phyloP scores from a whole-genome alignment of 2,329 filamentous ascomycete genomes.

The Ascochyta viciae-villosae region DNA sequence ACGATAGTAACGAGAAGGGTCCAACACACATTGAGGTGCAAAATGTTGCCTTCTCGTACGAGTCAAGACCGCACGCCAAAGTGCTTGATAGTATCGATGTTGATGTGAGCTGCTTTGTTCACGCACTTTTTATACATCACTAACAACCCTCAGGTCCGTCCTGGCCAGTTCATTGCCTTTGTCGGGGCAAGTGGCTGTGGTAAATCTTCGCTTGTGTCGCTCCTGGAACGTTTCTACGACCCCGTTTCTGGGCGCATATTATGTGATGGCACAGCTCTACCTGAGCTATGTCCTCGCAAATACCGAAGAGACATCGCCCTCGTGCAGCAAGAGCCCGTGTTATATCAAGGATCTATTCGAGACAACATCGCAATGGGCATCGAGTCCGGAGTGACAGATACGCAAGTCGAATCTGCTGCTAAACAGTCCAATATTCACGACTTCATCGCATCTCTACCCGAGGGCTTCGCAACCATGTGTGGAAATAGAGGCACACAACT shows the following conservation, averaged over 20 bases:
- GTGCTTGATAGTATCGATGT: slow-evolving; percentile 85
- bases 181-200: slow-evolving; percentile 93
- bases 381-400: too few relatives aligned
- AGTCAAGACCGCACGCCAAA: slow-evolving; percentile 75
- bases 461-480: slow-evolving; percentile 60
- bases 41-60: slow-evolving; percentile 82
- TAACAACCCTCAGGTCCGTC: not conserved
- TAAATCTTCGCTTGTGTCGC: slow-evolving; percentile 89
- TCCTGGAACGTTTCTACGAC: slow-evolving; percentile 95
- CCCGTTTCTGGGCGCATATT: slow-evolving; percentile 79
- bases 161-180: slow-evolving; percentile 81
- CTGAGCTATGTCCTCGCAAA: slow-evolving; percentile 75
- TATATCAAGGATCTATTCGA: slow-evolving; percentile 90
- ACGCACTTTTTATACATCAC: not conserved
- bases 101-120: slow-evolving; percentile 44
- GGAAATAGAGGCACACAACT: slow-evolving; percentile 45
- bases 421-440: slow-evolving; percentile 30
- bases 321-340: slow-evolving; percentile 90
- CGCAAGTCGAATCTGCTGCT: too few relatives aligned
- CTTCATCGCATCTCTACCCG: slow-evolving; percentile 47
- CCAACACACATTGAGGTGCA: slow-evolving; percentile 49
- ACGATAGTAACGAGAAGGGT: slow-evolving; percentile 43
- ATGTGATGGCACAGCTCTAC: slow-evolving; percentile 81
- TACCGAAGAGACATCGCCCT: slow-evolving; percentile 86
- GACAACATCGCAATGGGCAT: slow-evolving; percentile 61